These are phyloP conservation scores for Nymphaea colorata DNA, from an alignment of 164 flowering plant species.

Conservation along the genomic window DNA sequence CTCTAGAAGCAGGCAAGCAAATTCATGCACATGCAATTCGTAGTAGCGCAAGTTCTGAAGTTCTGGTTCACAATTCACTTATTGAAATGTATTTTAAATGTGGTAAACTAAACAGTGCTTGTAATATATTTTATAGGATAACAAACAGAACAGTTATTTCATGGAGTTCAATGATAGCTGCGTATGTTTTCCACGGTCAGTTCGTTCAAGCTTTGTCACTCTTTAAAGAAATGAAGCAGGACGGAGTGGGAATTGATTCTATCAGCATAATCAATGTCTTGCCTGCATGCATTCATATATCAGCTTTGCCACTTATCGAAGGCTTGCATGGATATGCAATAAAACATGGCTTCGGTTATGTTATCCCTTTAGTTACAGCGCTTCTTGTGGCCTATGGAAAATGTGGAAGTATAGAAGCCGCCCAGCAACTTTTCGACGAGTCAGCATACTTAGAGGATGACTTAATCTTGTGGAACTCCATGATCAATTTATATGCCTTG, in stretches of 20 bases:
- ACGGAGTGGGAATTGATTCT: conserved; percentile 27
- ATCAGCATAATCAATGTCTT: conserved; percentile 35
- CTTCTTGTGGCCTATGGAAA: conserved; percentile 44
- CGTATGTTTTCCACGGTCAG: conserved; percentile 26
- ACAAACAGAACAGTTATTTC: conserved; percentile 30
- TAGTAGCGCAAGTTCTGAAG: conserved; percentile 30
- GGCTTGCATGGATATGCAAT: conserved; percentile 35
- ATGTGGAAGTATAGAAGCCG: conserved; percentile 52
- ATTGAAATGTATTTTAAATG: conserved; percentile 53
- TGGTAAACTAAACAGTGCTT: conserved; percentile 17
- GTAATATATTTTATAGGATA: conserved; percentile 26
- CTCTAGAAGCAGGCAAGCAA: conserved; percentile 26
- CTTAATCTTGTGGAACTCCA: conserved; percentile 42
- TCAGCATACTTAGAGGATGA: conserved; percentile 27
- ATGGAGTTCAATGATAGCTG: conserved; percentile 52
- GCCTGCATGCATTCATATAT: conserved; percentile 48
- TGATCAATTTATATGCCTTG: conserved; percentile 49
- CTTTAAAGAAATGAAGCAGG: conserved; percentile 30
- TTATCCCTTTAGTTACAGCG: conserved; percentile 27
- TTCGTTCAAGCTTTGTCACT: conserved; percentile 32
- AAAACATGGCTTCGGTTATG: conserved; percentile 20
- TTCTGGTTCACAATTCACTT: conserved; percentile 42
- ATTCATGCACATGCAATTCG: conserved; percentile 45
- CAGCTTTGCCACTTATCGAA: conserved; percentile 39
- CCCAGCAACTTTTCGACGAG: conserved; percentile 38